Evolutionary conservation across 2,329 filamentous ascomycete genomes (phyloP).

Genomic region (Anisogramma anomala): DNA sequence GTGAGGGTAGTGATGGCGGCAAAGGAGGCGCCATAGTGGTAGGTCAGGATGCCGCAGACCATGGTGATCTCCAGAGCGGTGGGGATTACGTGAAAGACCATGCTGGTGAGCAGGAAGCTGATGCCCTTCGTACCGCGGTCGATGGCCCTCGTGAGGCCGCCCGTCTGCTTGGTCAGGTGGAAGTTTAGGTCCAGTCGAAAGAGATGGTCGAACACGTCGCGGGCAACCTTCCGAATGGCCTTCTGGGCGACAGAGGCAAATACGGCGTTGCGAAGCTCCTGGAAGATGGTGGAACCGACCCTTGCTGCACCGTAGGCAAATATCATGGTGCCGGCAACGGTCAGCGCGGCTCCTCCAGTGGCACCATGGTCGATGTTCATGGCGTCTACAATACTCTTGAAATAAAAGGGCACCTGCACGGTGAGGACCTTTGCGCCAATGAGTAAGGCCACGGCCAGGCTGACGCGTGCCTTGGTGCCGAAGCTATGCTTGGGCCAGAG

Average conservation of each 20-base stretch:
- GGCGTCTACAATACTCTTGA: constrained; percentile 92
- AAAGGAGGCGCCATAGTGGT: constrained; percentile 86
- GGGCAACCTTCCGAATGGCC: constrained; percentile 80
- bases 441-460: constrained; percentile 70
- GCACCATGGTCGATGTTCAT: constrained; percentile 94
- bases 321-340: constrained; percentile 85
- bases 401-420: constrained; percentile 97
- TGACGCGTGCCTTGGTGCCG: constrained; percentile 73
- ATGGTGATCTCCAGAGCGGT: constrained; percentile 88
- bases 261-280: constrained; percentile 88
- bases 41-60: constrained; percentile 93
- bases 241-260: constrained; percentile 97
- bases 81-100: constrained; percentile 95
- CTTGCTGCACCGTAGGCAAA: constrained; percentile 83
- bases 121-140: constrained; percentile 97
- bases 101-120: constrained; percentile 90
- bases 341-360: constrained; percentile 76
- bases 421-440: constrained; percentile 90
- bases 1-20: constrained; percentile 81
- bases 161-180: constrained; percentile 87
- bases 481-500: constrained; percentile 87
- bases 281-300: constrained; percentile 79
- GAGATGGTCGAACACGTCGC: constrained; percentile 86
- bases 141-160: constrained; percentile 84
- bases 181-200: constrained; percentile 84